Evolutionary conservation across 768 basidiomycete genomes (phyloP).

Genomic region (Dacryopinax spathularia): DNA sequence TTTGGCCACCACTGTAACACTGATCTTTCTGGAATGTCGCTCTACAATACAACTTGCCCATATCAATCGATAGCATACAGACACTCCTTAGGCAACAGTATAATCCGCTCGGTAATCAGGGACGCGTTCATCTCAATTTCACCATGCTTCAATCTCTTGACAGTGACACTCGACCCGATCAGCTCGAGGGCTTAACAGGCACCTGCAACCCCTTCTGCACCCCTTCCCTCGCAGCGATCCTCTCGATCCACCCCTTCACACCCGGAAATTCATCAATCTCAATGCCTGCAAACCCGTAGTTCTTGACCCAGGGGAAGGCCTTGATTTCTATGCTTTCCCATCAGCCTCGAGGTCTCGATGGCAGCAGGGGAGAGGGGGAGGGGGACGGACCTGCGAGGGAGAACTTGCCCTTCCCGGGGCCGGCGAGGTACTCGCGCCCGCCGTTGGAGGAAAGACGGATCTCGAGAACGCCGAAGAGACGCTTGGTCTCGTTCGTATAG

Average conservation of each 20-base stretch:
- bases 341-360: neutral
- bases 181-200: constrained; percentile 16
- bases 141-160: no score
- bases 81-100: no score
- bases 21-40: no score
- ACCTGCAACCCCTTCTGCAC: constrained; percentile 25
- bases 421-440: constrained; percentile 65
- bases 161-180: neutral
- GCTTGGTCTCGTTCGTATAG: constrained; percentile 65
- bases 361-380: neutral
- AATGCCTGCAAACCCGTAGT: constrained; percentile 31
- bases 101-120: no score
- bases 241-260: constrained; percentile 30
- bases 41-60: no score
- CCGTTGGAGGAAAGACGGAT: constrained; percentile 41
- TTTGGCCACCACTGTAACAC: no score
- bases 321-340: constrained; percentile 39
- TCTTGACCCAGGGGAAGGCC: constrained; percentile 48
- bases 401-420: constrained; percentile 50
- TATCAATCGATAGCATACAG: no score
- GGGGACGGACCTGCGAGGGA: constrained; percentile 37
- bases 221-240: constrained; percentile 25
- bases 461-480: constrained; percentile 73
- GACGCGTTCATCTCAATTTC: no score
- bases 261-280: constrained; percentile 22